phyloP scores from a whole-genome alignment of 1,284 basidiomycete species.

The Cryptococcus maquisensis region DNA sequence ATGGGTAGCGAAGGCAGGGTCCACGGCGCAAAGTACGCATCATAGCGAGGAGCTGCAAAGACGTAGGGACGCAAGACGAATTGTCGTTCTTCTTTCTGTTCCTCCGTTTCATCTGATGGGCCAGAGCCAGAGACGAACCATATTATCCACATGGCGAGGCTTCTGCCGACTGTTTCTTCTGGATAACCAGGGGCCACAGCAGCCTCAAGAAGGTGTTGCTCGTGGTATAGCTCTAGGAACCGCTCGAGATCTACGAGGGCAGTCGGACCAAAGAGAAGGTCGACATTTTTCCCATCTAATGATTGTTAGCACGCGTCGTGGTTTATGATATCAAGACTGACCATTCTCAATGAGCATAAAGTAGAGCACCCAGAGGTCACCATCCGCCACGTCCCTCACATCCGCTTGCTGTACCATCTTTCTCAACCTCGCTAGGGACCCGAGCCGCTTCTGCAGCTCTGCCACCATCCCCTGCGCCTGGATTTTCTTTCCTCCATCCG shows the following conservation, averaged over 20 bases:
- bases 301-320: background rate
- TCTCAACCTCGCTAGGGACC: slow-evolving; percentile 27
- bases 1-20: slow-evolving; percentile 47
- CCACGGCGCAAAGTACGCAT: slow-evolving; percentile 54
- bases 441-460: slow-evolving; percentile 39
- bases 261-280: slow-evolving; percentile 55
- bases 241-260: slow-evolving; percentile 34
- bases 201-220: slow-evolving; percentile 42
- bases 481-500: slow-evolving; percentile 1
- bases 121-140: slow-evolving; percentile 48
- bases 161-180: slow-evolving; percentile 41
- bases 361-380: slow-evolving; percentile 58
- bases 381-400: slow-evolving; percentile 22
- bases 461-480: slow-evolving; percentile 19
- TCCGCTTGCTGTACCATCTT: slow-evolving; percentile 24
- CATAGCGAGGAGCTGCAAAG: slow-evolving; percentile 53
- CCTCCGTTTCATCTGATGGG: slow-evolving; percentile 12
- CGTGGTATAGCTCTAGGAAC: slow-evolving; percentile 39
- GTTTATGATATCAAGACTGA: slow-evolving; percentile 15
- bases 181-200: slow-evolving; percentile 46
- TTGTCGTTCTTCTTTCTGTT: slow-evolving; percentile 41
- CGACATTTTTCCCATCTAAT: slow-evolving; percentile 60
- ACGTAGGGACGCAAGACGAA: slow-evolving; percentile 54
- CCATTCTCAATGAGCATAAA: slow-evolving; percentile 66
- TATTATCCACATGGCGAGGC: slow-evolving; percentile 51